Evolutionary conservation across 495 filamentous ascomycete genomes (phyloP).

Genomic region (Aspergillus hancockii): DNA sequence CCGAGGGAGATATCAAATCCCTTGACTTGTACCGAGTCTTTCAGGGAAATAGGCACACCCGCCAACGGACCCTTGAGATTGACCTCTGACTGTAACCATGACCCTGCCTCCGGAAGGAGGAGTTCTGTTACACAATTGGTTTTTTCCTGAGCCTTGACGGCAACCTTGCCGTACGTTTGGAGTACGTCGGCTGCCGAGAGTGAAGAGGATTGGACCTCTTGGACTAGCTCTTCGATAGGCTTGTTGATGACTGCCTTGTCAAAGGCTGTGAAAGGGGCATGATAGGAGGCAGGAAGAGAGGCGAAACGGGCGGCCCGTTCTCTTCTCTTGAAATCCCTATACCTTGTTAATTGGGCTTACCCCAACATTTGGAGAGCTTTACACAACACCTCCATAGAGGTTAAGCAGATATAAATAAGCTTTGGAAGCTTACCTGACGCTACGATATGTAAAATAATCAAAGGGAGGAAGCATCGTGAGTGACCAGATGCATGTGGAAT

Average conservation of each 20-base stretch:
- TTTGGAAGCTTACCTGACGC: conserved; percentile 45
- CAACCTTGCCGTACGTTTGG: conserved; percentile 85
- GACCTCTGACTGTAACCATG: conserved; percentile 69
- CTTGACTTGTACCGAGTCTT: conserved; percentile 81
- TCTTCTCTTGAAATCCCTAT: conserved; percentile 76
- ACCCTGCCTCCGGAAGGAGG: conserved; percentile 75
- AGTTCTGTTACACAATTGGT: conserved; percentile 94
- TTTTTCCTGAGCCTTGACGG: conserved; percentile 78
- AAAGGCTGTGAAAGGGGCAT: conserved; percentile 53
- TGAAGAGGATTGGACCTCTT: conserved; percentile 69
- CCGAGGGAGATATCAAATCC: conserved; percentile 89
- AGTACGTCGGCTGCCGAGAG: conserved; percentile 73
- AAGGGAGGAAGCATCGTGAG: conserved; percentile 56
- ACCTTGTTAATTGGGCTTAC: background rate
- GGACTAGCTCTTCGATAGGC: conserved; percentile 75
- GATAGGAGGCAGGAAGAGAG: conserved; percentile 66
- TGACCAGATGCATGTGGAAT: background rate
- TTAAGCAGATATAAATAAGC: conserved; percentile 3
- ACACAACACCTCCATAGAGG: background rate
- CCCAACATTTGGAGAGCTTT: background rate
- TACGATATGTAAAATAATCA: conserved; percentile 59
- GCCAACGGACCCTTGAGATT: conserved; percentile 84
- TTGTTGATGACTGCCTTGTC: conserved; percentile 70
- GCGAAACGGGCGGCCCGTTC: conserved; percentile 70
- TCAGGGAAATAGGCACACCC: conserved; percentile 85